Base-by-base conservation (phyloP, 1,284 basidiomycete genomes). In the Sanghuangporus weigelae region DNA sequence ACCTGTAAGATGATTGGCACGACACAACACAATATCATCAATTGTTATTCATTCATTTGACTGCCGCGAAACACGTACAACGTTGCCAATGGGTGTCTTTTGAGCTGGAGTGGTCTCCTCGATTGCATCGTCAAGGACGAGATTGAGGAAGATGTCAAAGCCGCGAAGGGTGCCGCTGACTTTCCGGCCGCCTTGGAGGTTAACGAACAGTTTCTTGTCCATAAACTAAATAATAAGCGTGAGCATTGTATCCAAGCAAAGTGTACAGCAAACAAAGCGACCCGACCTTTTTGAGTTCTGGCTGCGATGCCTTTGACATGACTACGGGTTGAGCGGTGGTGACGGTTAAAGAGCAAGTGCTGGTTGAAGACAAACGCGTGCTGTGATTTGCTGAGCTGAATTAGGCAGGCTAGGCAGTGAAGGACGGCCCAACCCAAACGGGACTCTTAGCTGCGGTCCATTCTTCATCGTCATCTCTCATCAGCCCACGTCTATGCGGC, bases 141-240 rank as follows among this genome's bases (percentile, higher is more conserved):
- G 84, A 76, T 99, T 99, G 74, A 99, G 81, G 81, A 99, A 99
- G 71, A 99, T 90, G 81, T 99, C 97, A 77, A 96, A 99, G 44
- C 97, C 97, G 67, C 97, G 89, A 62, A 99, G 79, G n/a, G 89
- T 89, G 63, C 96, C 97, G 76, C 93, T 94, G 71, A 99, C 91
- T 82, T 93, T 95, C 71, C 97, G 90, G 63, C 95, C 95, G 60
- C 96, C 97, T 74, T 99, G 96, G 7, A 99, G 82, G 79, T 98
- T 89, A 72, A 99, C 83, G 76, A 95, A 95, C 69, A 98, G 81
- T 70, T 91, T 92, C 81, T 98, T 97, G 85, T 99, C 97, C 93
- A 99, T 98, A 75, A 97, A 99, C 92, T 98, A 73, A 69, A 64
- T 31, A 4, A 3, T 31, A 60, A 63, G 35, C 62, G 36, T n/a